Conservation (phyloP, 768 basidiomycete species). For the Clavulina sp. region DNA sequence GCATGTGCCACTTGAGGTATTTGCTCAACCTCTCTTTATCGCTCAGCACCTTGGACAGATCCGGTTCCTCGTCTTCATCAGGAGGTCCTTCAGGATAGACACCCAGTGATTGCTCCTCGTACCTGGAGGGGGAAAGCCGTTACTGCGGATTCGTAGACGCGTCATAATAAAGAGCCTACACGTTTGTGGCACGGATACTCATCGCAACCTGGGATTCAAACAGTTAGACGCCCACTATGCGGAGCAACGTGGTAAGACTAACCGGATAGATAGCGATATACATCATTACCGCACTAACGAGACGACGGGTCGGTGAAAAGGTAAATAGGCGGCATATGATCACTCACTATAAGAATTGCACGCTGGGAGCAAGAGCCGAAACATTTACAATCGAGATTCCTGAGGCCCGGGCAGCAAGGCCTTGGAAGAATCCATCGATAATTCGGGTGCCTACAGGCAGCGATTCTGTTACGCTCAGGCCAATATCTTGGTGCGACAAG, state of each 20-base stretch:
- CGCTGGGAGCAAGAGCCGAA: not conserved
- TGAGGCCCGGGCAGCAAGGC: not conserved
- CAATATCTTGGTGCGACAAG: too few species aligned
- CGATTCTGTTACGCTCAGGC: not conserved
- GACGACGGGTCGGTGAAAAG: not conserved
- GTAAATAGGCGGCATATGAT: not conserved
- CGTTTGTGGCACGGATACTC: constrained; percentile 70
- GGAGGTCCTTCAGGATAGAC: constrained; percentile 35
- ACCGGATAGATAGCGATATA: constrained; percentile 20
- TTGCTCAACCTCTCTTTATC: constrained; percentile 52
- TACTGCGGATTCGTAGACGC: not conserved
- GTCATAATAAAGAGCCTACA: constrained; percentile 14
- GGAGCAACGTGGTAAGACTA: too few species aligned
- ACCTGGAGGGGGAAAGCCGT: not conserved
- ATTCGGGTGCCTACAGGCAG: not conserved
- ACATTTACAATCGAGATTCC: not conserved
- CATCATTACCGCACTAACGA: not conserved
- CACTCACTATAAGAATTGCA: not conserved
- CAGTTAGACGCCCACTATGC: too few species aligned
- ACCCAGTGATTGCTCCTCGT: constrained; percentile 84
- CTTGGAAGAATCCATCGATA: not conserved
- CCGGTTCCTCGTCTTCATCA: constrained; percentile 22
- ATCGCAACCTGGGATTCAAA: too few species aligned
- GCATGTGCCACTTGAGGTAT: constrained; percentile 64
- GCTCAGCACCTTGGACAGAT: constrained; percentile 29